Evolutionary conservation across 495 filamentous ascomycete genomes (phyloP), one percentile per base, ranked within the genome.

Genomic region (Tetracladium setigerum): DNA sequence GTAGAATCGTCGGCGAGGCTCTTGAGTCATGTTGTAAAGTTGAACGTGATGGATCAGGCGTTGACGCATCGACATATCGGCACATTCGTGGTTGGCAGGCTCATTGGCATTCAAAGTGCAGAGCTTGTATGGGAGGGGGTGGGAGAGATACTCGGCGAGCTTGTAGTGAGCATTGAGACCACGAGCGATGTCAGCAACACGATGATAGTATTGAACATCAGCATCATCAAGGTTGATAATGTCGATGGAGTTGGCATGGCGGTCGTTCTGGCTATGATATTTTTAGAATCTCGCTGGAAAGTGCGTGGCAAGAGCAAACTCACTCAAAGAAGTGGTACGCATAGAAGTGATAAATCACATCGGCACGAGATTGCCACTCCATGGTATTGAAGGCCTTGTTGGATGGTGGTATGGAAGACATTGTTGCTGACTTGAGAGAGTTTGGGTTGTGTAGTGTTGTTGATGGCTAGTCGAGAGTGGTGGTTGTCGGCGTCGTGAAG

Each of bases 281-380:
- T 27, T 3, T 27, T 27, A 27, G 22, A 3, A 3, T 27, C 7
- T 3, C 7, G 22, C 22, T 27, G 7, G 3, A 27, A 27, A 27
- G 22, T 7, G 7, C 7, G 7, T 27, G 22, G 22, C 22, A 27
- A n/a, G n/a, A n/a, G 22, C 22, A 7, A 27, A 41, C n/a, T 10
- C n/a, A 30, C 13, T 30, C 14, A 27, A 49, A 42, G 30, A 34
- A 33, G 10, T 24, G 37, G 38, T 49, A 49, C 30, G 27, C 46
- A 22, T 30, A 41, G 38, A 49, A 49, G 30, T 49, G 46, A 18
- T 19, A 49, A 17, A 49, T n/a, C 6, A 49, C 22, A 17, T 47
- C 45, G 7, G 19, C n/a, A 2, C 45, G 45, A 3, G 8, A 2
- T 10, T 47, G 31, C 36, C 35, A 40, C 7, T 39, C 19, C 14